Evolutionary conservation across 2,329 filamentous ascomycete genomes (phyloP), one percentile per base, ranked within the genome.

Genomic region (Nemania sp.): DNA sequence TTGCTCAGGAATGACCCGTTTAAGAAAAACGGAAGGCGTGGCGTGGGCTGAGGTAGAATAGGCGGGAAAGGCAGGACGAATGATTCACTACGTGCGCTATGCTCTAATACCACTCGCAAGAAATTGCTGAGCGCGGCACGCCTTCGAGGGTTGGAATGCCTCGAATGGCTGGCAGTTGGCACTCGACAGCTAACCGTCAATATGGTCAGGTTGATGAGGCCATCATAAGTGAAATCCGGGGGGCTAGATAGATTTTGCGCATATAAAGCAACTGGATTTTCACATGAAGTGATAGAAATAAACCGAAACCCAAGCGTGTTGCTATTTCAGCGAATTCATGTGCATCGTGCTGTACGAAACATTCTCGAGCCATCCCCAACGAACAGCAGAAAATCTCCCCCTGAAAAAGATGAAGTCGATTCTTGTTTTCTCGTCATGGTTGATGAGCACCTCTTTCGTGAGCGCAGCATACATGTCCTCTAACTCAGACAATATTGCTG

Each of bases 401-500:
- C 1, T 15, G n/a, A 45, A 32, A 10, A 52, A 49, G 7, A 59
- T 54, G 57, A 49, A 18, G 45, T 17, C 37, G 10, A 43, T 37
- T 20, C 7, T 34, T 17, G 35, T 17, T 29, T n/a, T 17, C 12
- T 11, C 17, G 9, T 35, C 49, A 25, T 35, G 12, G 21, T 5
- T 49, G 13, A 10, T 53, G 12, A 32, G 43, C 25, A 13, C 37
- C 6, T 13, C 17, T 29, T 43, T 59, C 49, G 21, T 15, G 25
- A 48, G 21, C 42, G 56, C 56, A 37, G 56, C 50, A 12, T 54
- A 59, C 17, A 29, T 40, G n/a, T 10, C 56, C 17, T 35, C 81
- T 2, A 69, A 18, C 13, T 52, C 68, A 18, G 78, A 72, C 52
- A 89, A 89, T 67, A 69, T 90, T 57, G 87, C 83, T 18, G 78